Conservation (phyloP, 2,329 filamentous ascomycete genomes). For the Gnomoniopsis sp. region DNA sequence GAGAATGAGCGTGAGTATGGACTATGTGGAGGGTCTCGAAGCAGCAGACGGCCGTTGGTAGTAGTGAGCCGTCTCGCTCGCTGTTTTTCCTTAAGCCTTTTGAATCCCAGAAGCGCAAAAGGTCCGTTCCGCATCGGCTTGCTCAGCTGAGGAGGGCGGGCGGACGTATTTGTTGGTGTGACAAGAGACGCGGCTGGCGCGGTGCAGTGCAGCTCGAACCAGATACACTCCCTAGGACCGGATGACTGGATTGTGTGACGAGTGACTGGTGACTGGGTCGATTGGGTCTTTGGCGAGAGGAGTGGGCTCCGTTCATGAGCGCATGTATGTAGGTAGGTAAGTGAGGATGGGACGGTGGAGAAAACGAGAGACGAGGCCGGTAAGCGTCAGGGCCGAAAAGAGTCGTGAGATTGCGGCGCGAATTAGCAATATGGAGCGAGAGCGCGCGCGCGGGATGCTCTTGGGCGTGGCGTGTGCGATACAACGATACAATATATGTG, state of each 20-base stretch:
- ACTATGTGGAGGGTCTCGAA: background rate
- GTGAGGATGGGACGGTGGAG: background rate
- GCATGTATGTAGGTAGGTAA: background rate
- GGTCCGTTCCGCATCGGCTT: background rate
- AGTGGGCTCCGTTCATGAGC: background rate
- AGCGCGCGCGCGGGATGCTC: background rate
- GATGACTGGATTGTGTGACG: background rate
- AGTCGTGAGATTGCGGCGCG: constrained; percentile 5
- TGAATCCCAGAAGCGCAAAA: too few relatives aligned
- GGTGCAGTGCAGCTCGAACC: background rate
- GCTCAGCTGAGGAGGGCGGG: background rate
- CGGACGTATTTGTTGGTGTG: background rate
- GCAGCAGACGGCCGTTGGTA: background rate
- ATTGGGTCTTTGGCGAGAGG: background rate
- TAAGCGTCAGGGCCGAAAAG: background rate
- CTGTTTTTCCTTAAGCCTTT: background rate
- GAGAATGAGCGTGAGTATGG: background rate
- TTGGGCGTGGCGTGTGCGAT: background rate
- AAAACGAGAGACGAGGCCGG: constrained; percentile 11
- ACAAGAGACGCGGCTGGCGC: background rate
- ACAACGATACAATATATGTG: background rate
- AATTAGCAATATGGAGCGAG: background rate
- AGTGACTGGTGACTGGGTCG: background rate
- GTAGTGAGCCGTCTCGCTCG: background rate
- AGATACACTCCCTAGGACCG: background rate